Evolutionary conservation across 2,329 filamentous ascomycete genomes (phyloP), one percentile per base, ranked within the genome.

Genomic region (Pestalotiopsis sp.): DNA sequence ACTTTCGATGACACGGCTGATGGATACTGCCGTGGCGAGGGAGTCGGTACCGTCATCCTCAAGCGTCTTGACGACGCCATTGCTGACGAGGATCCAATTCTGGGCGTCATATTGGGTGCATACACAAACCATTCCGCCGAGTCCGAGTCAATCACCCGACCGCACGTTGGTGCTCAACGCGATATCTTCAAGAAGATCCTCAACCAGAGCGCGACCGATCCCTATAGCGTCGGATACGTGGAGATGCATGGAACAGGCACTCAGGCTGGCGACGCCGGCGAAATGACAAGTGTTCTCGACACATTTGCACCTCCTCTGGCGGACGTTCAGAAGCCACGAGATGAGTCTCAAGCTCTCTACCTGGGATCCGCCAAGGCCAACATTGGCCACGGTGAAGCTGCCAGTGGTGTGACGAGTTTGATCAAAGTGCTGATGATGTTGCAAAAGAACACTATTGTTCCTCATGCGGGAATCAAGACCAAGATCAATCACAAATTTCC

Each of bases 221-320:
- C 65, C 6, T 74, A 71, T 71, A 72, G 89, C 59, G 83, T 92
- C 66, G 84, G 83, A 72, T 91, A 89, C 72, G 86, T 91, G 9
- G 90, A 92, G 75, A 88, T 91, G 84, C 90, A 92, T 74, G 90
- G 90, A 5, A 92, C 90, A 5, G 90, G 90, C 55, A 92, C 89
- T 1, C 90, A 92, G 74, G 90, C 88, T 26, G 91, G 91, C 68
- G 91, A 93, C 74, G 85, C 84, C 1, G 20, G 85, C 86, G 90
- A 92, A 75, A 89, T 90, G 83, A 82, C 83, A 1, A 88, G 86
- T 0, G 88, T 92, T 63, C 81, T 84, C 22, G 83, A 87, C 40
- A 82, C 86, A 2, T 91, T 91, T 71, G 88, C 87, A 35, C 85
- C 86, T 4, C 80, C 24, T 22, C 62, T 65, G 0, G 30, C 24